Conservation (phyloP, 2,329 filamentous ascomycete species). For the Cladophialophora bantiana region DNA sequence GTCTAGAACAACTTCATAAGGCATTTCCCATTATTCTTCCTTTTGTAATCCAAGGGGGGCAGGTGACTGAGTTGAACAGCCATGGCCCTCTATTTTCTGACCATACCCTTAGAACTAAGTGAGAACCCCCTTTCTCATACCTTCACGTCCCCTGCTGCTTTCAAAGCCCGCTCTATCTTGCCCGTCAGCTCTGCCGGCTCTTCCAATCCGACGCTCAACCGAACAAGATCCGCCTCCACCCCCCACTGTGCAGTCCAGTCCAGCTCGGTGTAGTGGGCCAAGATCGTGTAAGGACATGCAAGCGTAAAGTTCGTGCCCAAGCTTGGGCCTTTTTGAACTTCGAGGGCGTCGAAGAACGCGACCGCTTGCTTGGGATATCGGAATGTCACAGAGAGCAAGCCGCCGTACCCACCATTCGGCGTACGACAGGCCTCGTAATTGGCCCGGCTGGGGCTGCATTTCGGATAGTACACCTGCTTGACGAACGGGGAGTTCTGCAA, state of each 20-base stretch:
- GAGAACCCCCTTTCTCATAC: neutral
- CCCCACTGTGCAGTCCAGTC: constrained; percentile 85
- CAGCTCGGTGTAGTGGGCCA: constrained; percentile 90
- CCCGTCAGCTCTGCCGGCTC: constrained; percentile 70
- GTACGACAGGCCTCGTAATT: constrained; percentile 82
- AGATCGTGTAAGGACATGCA: constrained; percentile 83
- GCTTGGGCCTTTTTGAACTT: constrained; percentile 92
- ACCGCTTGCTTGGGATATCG: constrained; percentile 72
- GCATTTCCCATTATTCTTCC: neutral
- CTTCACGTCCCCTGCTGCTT: constrained; percentile 50
- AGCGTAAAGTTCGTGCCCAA: constrained; percentile 97
- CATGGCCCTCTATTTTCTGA: neutral
- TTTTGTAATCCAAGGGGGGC: neutral
- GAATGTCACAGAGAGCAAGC: constrained; percentile 85
- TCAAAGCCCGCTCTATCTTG: constrained; percentile 73
- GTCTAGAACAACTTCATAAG: neutral
- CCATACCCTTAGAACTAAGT: neutral
- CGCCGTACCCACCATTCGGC: constrained; percentile 82
- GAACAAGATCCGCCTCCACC: constrained; percentile 78
- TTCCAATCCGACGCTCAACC: constrained; percentile 90
- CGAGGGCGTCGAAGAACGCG: constrained; percentile 82
- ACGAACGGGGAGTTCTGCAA: constrained; percentile 69
- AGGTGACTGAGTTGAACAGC: constrained; percentile 32
- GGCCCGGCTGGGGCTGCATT: constrained; percentile 70
- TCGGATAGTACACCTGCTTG: constrained; percentile 86